These are phyloP conservation scores for Basipetospora chlamydospora DNA, from an alignment of 2,329 filamentous ascomycete species.

Conservation along the genomic window DNA sequence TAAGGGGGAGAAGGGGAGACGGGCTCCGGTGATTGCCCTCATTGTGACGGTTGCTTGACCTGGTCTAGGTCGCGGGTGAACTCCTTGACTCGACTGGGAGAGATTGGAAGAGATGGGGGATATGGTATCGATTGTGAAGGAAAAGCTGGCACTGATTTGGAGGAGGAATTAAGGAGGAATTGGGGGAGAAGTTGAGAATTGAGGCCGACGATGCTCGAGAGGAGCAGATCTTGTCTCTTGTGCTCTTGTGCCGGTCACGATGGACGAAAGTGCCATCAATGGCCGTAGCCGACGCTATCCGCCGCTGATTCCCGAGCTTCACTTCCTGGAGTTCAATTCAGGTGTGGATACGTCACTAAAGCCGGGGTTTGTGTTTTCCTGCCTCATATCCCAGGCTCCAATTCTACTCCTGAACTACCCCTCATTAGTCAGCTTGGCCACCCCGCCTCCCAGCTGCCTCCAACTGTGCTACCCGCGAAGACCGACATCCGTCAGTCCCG, in stretches of 20 bases:
- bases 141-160: too few species aligned
- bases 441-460: too few species aligned
- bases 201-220: background rate
- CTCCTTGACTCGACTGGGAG: too few species aligned
- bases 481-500: too few species aligned
- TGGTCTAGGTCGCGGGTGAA: too few species aligned
- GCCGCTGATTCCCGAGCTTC: background rate
- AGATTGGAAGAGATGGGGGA: too few species aligned
- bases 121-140: background rate
- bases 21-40: constrained; percentile 33
- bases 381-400: background rate
- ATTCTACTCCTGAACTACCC: constrained; percentile 1
- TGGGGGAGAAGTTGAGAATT: background rate
- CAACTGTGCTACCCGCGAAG: too few species aligned
- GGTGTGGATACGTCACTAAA: constrained; percentile 1
- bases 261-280: too few species aligned
- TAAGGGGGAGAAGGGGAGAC: constrained; percentile 30
- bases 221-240: too few species aligned
- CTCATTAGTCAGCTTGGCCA: constrained; percentile 3
- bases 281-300: constrained; percentile 3
- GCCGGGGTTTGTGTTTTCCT: background rate
- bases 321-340: background rate
- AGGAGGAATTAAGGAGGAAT: background rate
- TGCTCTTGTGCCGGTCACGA: constrained; percentile 3
- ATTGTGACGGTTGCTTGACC: constrained; percentile 23